phyloP scores from a whole-genome alignment of 768 basidiomycete genomes.

The Amanita exitialis region DNA sequence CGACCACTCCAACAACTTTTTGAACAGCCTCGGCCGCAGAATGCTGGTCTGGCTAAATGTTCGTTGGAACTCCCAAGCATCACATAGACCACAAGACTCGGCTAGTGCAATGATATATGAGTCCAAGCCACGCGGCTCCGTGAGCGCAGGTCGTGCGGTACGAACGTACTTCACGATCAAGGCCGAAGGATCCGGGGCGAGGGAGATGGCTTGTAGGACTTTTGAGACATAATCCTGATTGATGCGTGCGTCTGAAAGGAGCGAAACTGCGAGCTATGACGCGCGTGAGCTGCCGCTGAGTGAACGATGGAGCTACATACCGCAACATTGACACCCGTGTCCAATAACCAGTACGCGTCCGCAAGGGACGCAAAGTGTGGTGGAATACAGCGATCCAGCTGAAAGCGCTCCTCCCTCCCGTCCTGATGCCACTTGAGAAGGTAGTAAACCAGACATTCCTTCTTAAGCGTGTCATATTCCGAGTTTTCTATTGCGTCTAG shows the following conservation, averaged over 20 bases:
- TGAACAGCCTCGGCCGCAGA: constrained; percentile 43
- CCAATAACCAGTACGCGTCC: constrained; percentile 83
- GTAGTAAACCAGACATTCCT: constrained; percentile 73
- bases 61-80: constrained; percentile 71
- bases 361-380: constrained; percentile 67
- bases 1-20: constrained; percentile 57
- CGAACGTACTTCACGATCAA: constrained; percentile 68
- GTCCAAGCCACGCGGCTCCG: constrained; percentile 60
- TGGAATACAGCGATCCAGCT: constrained; percentile 48
- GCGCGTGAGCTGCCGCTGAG: background rate
- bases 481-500: constrained; percentile 52
- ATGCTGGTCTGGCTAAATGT: constrained; percentile 53
- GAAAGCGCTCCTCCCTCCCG: constrained; percentile 42
- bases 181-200: constrained; percentile 33
- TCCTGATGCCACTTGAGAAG: constrained; percentile 74
- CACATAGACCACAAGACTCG: constrained; percentile 42
- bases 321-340: constrained; percentile 52
- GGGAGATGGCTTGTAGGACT: constrained; percentile 56
- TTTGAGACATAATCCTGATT: constrained; percentile 74
- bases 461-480: constrained; percentile 66
- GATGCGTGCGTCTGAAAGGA: constrained; percentile 65
- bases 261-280: constrained; percentile 55
- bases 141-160: constrained; percentile 62
- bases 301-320: constrained; percentile 29
- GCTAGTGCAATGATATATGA: constrained; percentile 62